A percentile compares a stretch with the other conserved stretches of the same genome.
Evolutionary conservation across 192 early-diverging fungal species (phyloP).

Genomic region (Backusella tarrabulga): DNA sequence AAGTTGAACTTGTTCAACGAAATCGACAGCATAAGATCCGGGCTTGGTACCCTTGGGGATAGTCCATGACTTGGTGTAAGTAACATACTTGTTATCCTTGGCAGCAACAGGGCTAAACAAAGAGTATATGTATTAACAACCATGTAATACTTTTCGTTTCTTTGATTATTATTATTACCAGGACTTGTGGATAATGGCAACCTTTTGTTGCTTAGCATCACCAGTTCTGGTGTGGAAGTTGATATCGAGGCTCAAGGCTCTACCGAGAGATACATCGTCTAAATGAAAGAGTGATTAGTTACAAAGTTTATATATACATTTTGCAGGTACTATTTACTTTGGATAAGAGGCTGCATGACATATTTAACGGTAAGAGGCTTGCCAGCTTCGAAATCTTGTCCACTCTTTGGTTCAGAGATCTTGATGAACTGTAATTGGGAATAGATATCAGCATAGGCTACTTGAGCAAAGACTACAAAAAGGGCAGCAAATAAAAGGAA

Average conservation of each 20-base stretch:
- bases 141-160: not conserved
- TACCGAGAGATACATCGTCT: slow-evolving; percentile 26
- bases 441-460: slow-evolving; percentile 20
- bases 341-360: slow-evolving; percentile 37
- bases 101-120: slow-evolving; percentile 27
- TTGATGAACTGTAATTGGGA: slow-evolving; percentile 40
- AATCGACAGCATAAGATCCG: slow-evolving; percentile 37
- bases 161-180: not conserved
- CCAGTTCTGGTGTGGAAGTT: slow-evolving; percentile 33
- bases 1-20: slow-evolving; percentile 23
- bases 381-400: slow-evolving; percentile 23
- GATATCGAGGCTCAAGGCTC: slow-evolving; percentile 27
- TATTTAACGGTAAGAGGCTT: slow-evolving; percentile 26
- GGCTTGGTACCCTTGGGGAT: slow-evolving; percentile 29
- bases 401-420: slow-evolving; percentile 27
- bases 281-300: not conserved
- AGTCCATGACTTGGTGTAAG: slow-evolving; percentile 31
- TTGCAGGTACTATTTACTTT: slow-evolving; percentile 13
- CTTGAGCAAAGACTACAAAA: slow-evolving; percentile 17
- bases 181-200: slow-evolving; percentile 16
- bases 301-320: not conserved
- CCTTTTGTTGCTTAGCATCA: slow-evolving; percentile 17
- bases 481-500: slow-evolving; percentile 4
- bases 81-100: slow-evolving; percentile 26
- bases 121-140: not conserved